These are phyloP conservation scores for Exophiala viscosa DNA, from an alignment of 2,329 filamentous ascomycete genomes.

Conservation along the genomic window DNA sequence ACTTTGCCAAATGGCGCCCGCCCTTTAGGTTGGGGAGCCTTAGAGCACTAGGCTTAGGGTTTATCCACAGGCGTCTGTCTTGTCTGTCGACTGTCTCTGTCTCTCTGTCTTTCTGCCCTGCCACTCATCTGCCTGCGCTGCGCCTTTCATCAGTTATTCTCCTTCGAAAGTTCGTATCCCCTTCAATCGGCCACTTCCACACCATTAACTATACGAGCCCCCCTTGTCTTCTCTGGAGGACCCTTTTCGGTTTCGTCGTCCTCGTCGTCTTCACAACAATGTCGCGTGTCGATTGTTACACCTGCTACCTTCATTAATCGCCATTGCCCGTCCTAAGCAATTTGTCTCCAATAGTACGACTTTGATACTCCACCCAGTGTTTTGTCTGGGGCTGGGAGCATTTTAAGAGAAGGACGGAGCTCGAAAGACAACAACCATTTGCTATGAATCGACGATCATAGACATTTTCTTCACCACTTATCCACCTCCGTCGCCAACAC, in stretches of 20 bases:
- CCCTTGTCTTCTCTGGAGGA: conserved; percentile 3
- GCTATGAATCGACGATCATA: conserved; percentile 1
- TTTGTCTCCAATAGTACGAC: neutral
- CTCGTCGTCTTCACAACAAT: conserved; percentile 7
- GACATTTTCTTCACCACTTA: neutral
- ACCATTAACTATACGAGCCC: neutral
- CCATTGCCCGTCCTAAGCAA: neutral
- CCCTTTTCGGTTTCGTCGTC: conserved; percentile 1
- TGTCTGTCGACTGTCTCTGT: neutral
- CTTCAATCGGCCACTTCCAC: conserved; percentile 2
- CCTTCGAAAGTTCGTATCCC: neutral
- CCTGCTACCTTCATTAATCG: neutral
- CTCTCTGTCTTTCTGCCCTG: conserved; percentile 3
- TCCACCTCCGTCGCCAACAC: too few relatives aligned
- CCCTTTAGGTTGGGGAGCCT: too few relatives aligned
- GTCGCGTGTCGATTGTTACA: conserved; percentile 6
- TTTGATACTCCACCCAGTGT: conserved; percentile 2
- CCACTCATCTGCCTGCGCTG: conserved; percentile 6
- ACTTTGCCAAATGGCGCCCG: neutral
- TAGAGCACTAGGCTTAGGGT: too few relatives aligned
- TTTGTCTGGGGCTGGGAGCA: conserved; percentile 5
- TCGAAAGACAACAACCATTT: conserved; percentile 6
- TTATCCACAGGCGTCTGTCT: too few relatives aligned
- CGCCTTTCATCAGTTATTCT: neutral
- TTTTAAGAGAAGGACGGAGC: conserved; percentile 4